Base-by-base conservation (phyloP, 805 yeast species). In the Cyberlindnera bimundalis region DNA sequence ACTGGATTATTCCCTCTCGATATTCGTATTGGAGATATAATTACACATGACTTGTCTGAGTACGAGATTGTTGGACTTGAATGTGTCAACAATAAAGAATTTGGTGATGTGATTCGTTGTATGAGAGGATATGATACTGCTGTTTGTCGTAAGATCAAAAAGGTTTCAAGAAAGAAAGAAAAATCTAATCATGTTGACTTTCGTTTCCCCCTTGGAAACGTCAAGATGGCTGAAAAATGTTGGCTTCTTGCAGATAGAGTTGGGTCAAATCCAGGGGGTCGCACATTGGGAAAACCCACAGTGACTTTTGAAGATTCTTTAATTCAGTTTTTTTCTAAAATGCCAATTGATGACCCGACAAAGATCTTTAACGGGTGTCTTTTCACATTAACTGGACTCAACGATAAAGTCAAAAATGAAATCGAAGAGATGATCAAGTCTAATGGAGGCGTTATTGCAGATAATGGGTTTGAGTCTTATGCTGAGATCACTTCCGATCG, bases 71-170 rank as follows among this genome's bases (percentile, higher is more conserved):
- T 71, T 2, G 84, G 80, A 0, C 55, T 81, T 26, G 63, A 60
- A 27, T 58, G 61, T 40, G 39, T 31, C 23, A 45, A 44, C 12
- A 25, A 36, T 1, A 36, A 33, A 9, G 43, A 50, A 2, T 52
- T 58, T 7, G 46, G 45, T 8, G 50, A 56, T 14, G 47, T 48
- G 1, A 68, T 81, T 6, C 59, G 67, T 35, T 81, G 88, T 53
- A 66, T 78, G 42, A 63, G 88, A 47, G 89, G 89, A 0, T 81
- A 65, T 51, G 79, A 79, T 52, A 62, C 68, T 0, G 73, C 78
- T 3, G 61, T 63, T 46, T 59, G 68, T 6, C 63, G 53, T 44
- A 61, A 55, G 34, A 47, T 58, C 18, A 42, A 37, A 30, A 46
- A 35, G 20, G 16, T 14, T 2, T 38, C 54, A 43, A 28, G 44